Evolutionary conservation across 1,284 basidiomycete species (phyloP), one percentile per base, ranked within the genome.

Genomic region (Sporisorium graminicola): DNA sequence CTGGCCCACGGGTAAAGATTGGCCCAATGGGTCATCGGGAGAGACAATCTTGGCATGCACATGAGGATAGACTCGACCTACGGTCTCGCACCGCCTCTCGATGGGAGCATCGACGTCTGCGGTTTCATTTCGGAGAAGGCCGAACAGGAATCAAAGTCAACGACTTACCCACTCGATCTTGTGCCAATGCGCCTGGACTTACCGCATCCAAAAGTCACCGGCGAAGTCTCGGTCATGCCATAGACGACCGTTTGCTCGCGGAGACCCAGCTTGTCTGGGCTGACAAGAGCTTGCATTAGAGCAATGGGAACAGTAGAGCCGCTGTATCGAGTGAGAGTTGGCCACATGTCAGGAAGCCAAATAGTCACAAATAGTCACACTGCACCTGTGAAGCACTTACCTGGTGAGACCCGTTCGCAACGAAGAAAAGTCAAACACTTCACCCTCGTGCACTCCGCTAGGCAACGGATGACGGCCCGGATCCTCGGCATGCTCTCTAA

Each of bases 271-370:
- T 92, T 68, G 1, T 42, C 58, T 40, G 66, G 66, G 40, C 65
- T 73, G 24, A 80, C 77, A 35, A 81, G 91, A 52, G 93, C 79
- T 72, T 90, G 90, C 43, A 88, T 86, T 58, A 94, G 86, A 52
- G 92, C 90, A 46, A 92, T 93, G 1, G 93, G 93, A 22, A 94
- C 88, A 0, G 92, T 89, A 0, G 91, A 91, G 1, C 92, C 93
- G 27, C 92, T 91, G 57, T 16, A 29, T 10, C n/a, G 29, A 20
- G 20, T 31, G 35, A 33, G 40, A 26, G 9, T 31, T 29, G 6
- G 7, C 5, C 14, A 9, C n/a, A 20, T 8, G 51, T 54, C 46
- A 40, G 42, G 14, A 40, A 16, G 18, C n/a, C n/a, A n/a, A n/a
- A n/a, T n/a, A 27, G 12, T 10, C 2, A 1, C 46, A 33, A 12